Base-by-base conservation (phyloP, 2,329 filamentous ascomycete genomes). In the Exophiala mesophila region DNA sequence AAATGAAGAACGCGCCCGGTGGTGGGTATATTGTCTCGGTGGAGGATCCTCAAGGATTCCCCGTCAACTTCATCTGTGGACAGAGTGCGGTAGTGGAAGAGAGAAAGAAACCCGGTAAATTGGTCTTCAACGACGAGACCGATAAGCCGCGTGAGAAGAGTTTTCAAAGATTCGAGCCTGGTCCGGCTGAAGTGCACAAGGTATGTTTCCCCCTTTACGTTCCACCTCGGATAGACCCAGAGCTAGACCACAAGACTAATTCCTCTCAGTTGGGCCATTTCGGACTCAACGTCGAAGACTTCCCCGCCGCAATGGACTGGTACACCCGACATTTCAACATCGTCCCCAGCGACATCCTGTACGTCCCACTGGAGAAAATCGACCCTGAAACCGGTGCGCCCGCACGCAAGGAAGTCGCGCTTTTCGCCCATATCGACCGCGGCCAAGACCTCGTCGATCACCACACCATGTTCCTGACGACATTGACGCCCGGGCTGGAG, bases 371-470 rank as follows among this genome's bases (percentile, higher is more conserved):
- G 8, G 43, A 53, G 5, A 31, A 45, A 7, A 45, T 45, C 36
- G 45, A 53, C 44, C 30, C 37, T 2, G 36, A 39, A n/a, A 47
- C 48, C 5, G 32, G 34, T 20, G 29, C 32, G 13, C 33, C 44
- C 3, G 45, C 36, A 3, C 47, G 54, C 36, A 57, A 55, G 12
- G 57, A 59, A 28, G 61, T 64, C 13, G 66, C 69, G 0, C 55
- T 66, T 7, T 77, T 77, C 54, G 60, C 63, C 1, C 72, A 75
- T 45, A 64, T 77, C 36, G 74, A 77, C 47, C 63, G 66, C 1
- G 73, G 72, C 0, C 54, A 61, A 0, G 58, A 62, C 0, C 63
- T 64, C 16, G 67, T 70, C 0, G 74, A 77, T 53, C 74, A 77
- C 49, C 74, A 77, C 47, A 65, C 63, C 4, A 71, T 77, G 42